Percentiles rank a stretch among this genome's conserved stretches.
phyloP scores from a whole-genome alignment of 768 basidiomycete genomes.

The Suillus bovinus region DNA sequence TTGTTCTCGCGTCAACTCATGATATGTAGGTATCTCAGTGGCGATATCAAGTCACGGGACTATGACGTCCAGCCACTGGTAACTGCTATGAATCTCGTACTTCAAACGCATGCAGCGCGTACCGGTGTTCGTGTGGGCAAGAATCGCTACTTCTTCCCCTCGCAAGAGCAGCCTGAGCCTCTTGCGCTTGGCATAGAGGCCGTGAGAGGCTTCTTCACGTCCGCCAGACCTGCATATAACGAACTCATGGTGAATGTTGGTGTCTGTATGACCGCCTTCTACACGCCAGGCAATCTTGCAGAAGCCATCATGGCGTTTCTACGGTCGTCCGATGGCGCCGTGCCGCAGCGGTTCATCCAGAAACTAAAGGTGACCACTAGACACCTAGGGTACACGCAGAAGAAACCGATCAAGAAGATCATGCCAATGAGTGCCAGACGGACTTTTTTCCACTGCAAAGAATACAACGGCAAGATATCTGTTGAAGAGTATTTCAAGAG shows the following conservation, averaged over 20 bases:
- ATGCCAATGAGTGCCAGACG: conserved; percentile 40
- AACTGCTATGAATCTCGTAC: conserved; percentile 50
- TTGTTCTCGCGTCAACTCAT: conserved; percentile 5
- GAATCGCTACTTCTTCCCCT: conserved; percentile 53
- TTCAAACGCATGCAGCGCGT: too few relatives aligned
- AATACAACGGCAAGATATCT: conserved; percentile 53
- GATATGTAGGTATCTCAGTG: conserved; percentile 39
- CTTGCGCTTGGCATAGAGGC: conserved; percentile 44
- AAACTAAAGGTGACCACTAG: too few relatives aligned
- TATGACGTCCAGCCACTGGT: conserved; percentile 45
- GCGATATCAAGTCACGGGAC: conserved; percentile 33
- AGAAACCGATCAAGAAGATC: conserved; percentile 48
- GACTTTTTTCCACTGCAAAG: conserved; percentile 56
- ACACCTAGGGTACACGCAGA: conserved; percentile 54
- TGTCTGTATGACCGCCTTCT: too few relatives aligned
- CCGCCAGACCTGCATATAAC: conserved; percentile 48
- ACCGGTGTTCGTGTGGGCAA: conserved; percentile 48
- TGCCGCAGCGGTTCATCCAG: conserved; percentile 50
- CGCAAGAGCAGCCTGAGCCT: conserved; percentile 19
- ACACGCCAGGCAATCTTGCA: conserved; percentile 61
- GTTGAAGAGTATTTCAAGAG: conserved; percentile 65
- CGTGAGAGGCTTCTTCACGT: conserved; percentile 51
- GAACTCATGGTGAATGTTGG: too few relatives aligned
- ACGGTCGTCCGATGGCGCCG: conserved; percentile 38
- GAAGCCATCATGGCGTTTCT: conserved; percentile 54